Evolutionary conservation across 2,329 filamentous ascomycete species (phyloP), one percentile per base, ranked within the genome.

Genomic region (Trichoderma atrobrunneum): DNA sequence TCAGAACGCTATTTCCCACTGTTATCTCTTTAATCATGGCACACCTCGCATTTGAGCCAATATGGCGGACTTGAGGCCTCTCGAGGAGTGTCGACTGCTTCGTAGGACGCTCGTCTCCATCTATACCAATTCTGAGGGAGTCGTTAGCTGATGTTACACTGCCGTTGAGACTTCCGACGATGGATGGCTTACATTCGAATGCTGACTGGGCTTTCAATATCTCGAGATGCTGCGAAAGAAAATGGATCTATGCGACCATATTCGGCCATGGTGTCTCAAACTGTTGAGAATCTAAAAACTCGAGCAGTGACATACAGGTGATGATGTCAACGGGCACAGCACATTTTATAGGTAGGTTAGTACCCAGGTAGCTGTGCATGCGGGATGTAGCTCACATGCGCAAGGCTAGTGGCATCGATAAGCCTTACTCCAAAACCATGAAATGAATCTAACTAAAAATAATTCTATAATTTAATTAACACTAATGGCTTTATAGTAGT

Each of bases 171-270:
- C 28, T 7, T 7, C 18, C 4, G 14, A 51, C 36, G 65, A 65
- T 51, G 11, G 76, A 65, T 51, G 14, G 76, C 85, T 75, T 78
- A 90, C 89, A 92, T 90, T 81, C 89, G 88, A 77, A 92, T 85
- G 82, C 85, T 89, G 76, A 92, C 86, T 24, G 92, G 90, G 75
- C 95, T 89, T 77, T 94, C 88, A 77, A 98, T 87, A 81, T 93
- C 90, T 75, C 94, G 92, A 73, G 96, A 97, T 79, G 91, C 93
- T 76, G 94, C 95, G 85, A 98, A 98, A 34, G 95, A 97, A 83
- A 97, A 98, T 67, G 95, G 92, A 83, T 99, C 96, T 94, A 98
- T 98, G 72, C 79, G 80, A 76, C 80, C 81, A 77, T 81, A 82
- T 73, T 82, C 81, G 75, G 80, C 72, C 81, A 83, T 83, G 72